Evolutionary conservation across 2,329 filamentous ascomycete genomes (phyloP).

Genomic region (Aspergillus ochraceus): DNA sequence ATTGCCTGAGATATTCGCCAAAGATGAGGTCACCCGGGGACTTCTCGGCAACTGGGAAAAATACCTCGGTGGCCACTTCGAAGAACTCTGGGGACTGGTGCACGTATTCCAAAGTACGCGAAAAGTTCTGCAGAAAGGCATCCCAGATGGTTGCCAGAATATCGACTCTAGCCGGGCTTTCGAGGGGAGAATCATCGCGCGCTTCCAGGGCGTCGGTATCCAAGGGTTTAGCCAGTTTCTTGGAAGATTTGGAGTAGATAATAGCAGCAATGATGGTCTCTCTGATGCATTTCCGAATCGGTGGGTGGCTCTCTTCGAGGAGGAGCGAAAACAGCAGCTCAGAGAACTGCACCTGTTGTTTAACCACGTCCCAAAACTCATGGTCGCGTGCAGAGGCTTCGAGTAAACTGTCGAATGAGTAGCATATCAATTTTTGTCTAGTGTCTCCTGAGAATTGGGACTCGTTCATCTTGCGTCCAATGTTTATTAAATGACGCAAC

Average conservation of each 20-base stretch:
- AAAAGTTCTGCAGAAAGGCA: slow-evolving; percentile 42
- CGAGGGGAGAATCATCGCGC: slow-evolving; percentile 13
- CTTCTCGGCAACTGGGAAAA: slow-evolving; percentile 43
- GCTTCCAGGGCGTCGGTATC: slow-evolving; percentile 17
- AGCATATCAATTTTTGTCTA: slow-evolving; percentile 41
- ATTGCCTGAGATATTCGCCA: slow-evolving; percentile 42
- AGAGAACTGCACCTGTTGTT: slow-evolving; percentile 37
- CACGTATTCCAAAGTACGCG: slow-evolving; percentile 37
- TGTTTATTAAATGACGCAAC: slow-evolving; percentile 37
- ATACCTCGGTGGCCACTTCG: slow-evolving; percentile 43
- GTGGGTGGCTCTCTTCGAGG: slow-evolving; percentile 43
- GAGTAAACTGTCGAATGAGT: slow-evolving; percentile 49
- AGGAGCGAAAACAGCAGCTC: slow-evolving; percentile 44
- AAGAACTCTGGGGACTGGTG: slow-evolving; percentile 48
- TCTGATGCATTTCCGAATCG: slow-evolving; percentile 39
- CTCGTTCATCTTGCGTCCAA: slow-evolving; percentile 20
- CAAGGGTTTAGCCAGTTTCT: slow-evolving; percentile 23
- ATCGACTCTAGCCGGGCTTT: slow-evolving; percentile 35
- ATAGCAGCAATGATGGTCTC: slow-evolving; percentile 42
- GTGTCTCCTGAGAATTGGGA: slow-evolving; percentile 17
- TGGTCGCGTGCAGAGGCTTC: slow-evolving; percentile 51
- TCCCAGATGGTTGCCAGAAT: slow-evolving; percentile 49
- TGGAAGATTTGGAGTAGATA: slow-evolving; percentile 31
- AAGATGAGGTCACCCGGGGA: slow-evolving; percentile 39
- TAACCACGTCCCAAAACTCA: slow-evolving; percentile 47